Conservation (phyloP, 2,329 filamentous ascomycete species). For the Aspergillus sp. region DNA sequence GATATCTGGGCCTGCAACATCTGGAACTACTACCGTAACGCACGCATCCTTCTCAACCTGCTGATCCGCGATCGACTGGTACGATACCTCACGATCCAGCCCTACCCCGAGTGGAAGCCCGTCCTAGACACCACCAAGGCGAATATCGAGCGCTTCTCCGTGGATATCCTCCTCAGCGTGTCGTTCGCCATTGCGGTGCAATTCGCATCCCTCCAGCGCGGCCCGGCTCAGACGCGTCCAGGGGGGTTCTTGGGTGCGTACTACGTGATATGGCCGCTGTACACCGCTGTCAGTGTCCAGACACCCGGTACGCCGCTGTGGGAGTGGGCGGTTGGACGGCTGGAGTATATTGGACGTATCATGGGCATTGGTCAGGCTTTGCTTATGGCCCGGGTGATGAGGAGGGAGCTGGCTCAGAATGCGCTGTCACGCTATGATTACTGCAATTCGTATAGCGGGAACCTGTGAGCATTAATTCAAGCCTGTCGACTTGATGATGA, state of each 20-base stretch:
- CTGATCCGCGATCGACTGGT: not conserved
- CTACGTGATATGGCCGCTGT: conserved; percentile 7
- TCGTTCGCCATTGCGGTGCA: not conserved
- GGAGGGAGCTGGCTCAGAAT: not conserved
- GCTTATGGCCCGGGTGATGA: conserved; percentile 4
- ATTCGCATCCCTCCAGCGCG: not conserved
- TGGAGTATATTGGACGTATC: conserved; percentile 1
- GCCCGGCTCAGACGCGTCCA: not conserved
- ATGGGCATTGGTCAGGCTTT: conserved; percentile 10
- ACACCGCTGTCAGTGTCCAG: conserved; percentile 4
- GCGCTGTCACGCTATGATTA: conserved; percentile 5
- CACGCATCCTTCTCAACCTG: conserved; percentile 6
- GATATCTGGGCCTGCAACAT: conserved; percentile 12
- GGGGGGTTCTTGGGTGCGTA: conserved; percentile 3
- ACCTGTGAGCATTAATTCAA: too few species aligned
- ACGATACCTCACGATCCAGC: conserved; percentile 1
- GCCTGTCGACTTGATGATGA: too few species aligned
- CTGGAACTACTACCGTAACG: conserved; percentile 9
- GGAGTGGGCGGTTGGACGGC: not conserved
- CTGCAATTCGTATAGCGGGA: conserved; percentile 4
- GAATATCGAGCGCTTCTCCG: conserved; percentile 1
- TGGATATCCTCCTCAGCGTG: conserved; percentile 4
- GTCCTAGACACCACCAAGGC: conserved; percentile 1
- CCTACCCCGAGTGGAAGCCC: conserved; percentile 2
- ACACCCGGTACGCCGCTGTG: not conserved